A percentile compares a stretch with the other conserved stretches of the same genome.
phyloP scores from a whole-genome alignment of 2,329 filamentous ascomycete species.

The Trichophaea hybrida region DNA sequence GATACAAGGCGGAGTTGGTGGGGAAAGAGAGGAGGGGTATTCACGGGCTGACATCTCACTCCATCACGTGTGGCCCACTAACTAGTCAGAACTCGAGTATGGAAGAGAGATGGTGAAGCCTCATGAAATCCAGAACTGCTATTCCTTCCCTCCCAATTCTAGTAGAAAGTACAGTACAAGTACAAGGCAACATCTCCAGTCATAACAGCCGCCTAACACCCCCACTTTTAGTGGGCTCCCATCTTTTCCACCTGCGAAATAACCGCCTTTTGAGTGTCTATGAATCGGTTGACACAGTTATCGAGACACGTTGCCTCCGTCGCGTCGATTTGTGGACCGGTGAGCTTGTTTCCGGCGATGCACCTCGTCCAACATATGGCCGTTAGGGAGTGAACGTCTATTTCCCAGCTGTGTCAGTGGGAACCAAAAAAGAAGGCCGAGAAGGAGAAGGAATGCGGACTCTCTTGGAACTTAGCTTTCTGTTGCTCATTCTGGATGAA shows the following conservation, averaged over 20 bases:
- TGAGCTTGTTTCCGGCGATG: constrained; percentile 54
- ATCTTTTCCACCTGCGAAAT: constrained; percentile 5
- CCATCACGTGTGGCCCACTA: too few species aligned
- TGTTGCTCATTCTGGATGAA: constrained; percentile 79
- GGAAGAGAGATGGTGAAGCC: too few species aligned
- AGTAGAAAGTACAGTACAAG: background rate
- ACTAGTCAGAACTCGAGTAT: too few species aligned
- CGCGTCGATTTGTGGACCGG: constrained; percentile 56
- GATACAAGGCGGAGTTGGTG: too few species aligned
- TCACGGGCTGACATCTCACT: too few species aligned
- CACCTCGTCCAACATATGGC: constrained; percentile 94
- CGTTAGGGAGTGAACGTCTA: constrained; percentile 51
- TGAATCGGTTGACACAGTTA: constrained; percentile 77
- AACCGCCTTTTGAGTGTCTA: constrained; percentile 60
- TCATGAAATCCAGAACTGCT: background rate
- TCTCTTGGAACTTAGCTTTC: constrained; percentile 42
- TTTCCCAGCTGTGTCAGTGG: constrained; percentile 3
- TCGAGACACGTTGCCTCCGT: constrained; percentile 69
- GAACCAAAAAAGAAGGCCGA: constrained; percentile 1
- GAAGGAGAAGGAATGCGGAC: constrained; percentile 39
- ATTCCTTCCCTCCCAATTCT: background rate
- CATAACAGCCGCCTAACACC: background rate
- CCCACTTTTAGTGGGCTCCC: background rate
- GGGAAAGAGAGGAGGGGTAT: too few species aligned
- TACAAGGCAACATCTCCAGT: background rate